These are phyloP conservation scores for Atkinsonella texensis DNA, from an alignment of 2,329 filamentous ascomycete genomes.

Conservation along the genomic window DNA sequence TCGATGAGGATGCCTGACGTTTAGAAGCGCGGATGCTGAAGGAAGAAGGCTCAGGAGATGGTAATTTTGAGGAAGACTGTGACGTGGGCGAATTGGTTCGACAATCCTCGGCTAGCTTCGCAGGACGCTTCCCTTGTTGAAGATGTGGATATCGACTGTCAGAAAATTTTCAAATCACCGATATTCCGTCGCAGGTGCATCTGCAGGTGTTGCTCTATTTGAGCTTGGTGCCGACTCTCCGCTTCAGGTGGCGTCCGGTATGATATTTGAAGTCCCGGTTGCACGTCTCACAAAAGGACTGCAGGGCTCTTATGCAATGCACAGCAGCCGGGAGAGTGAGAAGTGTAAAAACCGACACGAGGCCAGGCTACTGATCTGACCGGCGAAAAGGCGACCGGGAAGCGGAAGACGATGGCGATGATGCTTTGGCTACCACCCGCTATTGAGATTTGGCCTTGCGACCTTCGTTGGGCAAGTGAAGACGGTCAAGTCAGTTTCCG, in stretches of 20 bases:
- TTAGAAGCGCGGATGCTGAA: neutral
- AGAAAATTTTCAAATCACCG: neutral
- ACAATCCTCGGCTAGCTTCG: slow-evolving; percentile 2
- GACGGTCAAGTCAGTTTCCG: neutral
- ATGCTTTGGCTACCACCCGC: neutral
- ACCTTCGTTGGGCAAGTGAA: neutral
- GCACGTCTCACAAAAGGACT: neutral
- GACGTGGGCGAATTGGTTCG: neutral
- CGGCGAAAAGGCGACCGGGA: neutral
- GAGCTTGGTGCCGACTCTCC: neutral
- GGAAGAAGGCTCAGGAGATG: neutral
- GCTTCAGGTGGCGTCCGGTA: neutral
- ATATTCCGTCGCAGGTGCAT: neutral
- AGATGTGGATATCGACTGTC: neutral
- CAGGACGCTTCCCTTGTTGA: slow-evolving; percentile 2
- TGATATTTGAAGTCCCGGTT: neutral
- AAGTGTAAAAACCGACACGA: neutral
- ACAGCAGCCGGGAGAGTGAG: neutral
- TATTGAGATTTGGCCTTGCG: neutral
- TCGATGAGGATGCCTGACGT: neutral
- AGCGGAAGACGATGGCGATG: neutral
- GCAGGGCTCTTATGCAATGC: neutral
- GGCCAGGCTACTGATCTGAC: neutral
- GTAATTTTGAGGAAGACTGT: neutral
- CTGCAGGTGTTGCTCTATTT: neutral